Conservation (phyloP, 345 rosid genomes). For the Arabidopsis suecica region DNA sequence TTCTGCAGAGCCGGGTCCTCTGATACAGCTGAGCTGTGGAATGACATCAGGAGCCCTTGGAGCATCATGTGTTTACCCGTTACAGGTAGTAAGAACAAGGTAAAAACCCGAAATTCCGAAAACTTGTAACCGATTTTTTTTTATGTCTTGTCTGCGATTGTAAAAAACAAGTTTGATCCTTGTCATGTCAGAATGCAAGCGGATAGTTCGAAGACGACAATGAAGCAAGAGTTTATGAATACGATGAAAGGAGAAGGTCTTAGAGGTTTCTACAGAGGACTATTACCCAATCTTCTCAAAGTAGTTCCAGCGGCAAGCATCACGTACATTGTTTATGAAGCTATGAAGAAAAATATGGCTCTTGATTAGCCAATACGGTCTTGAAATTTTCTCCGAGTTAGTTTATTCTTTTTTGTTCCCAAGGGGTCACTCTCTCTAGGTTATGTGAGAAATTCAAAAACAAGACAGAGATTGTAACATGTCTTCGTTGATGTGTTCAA, state of each 20-base stretch:
- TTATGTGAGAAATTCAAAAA: conserved; percentile 28
- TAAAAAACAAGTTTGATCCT: conserved; percentile 14
- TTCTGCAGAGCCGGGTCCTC: conserved; percentile 81
- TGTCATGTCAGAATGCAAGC: conserved; percentile 86
- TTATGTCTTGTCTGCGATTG: conserved; percentile 4
- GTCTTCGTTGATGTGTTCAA: conserved; percentile 35
- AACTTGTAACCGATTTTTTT: neutral
- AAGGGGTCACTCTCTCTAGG: conserved; percentile 19
- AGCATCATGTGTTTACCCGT: conserved; percentile 94
- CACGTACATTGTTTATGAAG: conserved; percentile 76
- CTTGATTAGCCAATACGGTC: conserved; percentile 53
- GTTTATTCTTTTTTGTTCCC: conserved; percentile 32
- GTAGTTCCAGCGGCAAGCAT: conserved; percentile 71
- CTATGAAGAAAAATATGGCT: conserved; percentile 86
- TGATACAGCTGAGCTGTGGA: conserved; percentile 91
- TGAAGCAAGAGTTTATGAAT: conserved; percentile 91
- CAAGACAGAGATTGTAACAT: conserved; percentile 15
- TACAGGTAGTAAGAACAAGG: conserved; percentile 98
- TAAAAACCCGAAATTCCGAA: conserved; percentile 34
- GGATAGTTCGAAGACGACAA: conserved; percentile 59
- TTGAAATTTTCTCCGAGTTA: conserved; percentile 23
- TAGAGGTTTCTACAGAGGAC: conserved; percentile 94
- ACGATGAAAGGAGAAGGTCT: conserved; percentile 78
- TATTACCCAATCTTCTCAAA: conserved; percentile 91
- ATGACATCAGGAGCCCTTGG: conserved; percentile 91